A percentile compares a stretch with the other conserved stretches of the same genome.
Evolutionary conservation across 1,139 yeast species (phyloP).

Genomic region (Candida labiduridarum): DNA sequence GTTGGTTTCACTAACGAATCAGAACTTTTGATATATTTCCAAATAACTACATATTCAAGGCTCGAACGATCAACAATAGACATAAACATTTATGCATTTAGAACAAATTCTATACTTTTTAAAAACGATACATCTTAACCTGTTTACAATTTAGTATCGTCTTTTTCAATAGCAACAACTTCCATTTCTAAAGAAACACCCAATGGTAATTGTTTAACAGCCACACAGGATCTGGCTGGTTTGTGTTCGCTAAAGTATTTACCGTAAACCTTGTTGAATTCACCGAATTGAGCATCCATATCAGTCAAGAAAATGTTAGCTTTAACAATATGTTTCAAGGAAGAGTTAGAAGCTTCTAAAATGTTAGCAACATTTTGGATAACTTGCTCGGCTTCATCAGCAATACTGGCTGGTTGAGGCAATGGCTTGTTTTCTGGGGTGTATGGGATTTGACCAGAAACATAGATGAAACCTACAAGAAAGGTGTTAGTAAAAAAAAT

Average conservation of each 20-base stretch:
- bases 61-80: neutral
- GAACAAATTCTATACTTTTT: neutral
- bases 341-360: constrained; percentile 80
- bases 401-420: constrained; percentile 63
- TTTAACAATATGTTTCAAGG: constrained; percentile 80
- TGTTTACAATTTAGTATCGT: constrained; percentile 37
- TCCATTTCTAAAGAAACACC: constrained; percentile 77
- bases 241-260: constrained; percentile 79
- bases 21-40: too few species aligned
- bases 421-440: constrained; percentile 82
- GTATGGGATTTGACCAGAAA: constrained; percentile 94
- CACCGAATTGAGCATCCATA: constrained; percentile 72
- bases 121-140: neutral
- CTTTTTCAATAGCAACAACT: constrained; percentile 73
- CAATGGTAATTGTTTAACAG: constrained; percentile 84
- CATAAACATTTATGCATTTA: neutral
- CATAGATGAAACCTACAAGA: constrained; percentile 67
- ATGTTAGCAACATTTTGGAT: constrained; percentile 75
- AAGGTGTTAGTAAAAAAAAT: constrained; percentile 5
- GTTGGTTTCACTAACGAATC: too few species aligned
- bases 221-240: constrained; percentile 97
- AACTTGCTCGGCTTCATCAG: constrained; percentile 84
- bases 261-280: constrained; percentile 80
- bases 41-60: neutral
- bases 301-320: constrained; percentile 87